Percentiles rank a stretch among this genome's conserved stretches.
Evolutionary conservation across 148 eudicot genomes (phyloP).

Genomic region (Rhododendron ovatum): DNA sequence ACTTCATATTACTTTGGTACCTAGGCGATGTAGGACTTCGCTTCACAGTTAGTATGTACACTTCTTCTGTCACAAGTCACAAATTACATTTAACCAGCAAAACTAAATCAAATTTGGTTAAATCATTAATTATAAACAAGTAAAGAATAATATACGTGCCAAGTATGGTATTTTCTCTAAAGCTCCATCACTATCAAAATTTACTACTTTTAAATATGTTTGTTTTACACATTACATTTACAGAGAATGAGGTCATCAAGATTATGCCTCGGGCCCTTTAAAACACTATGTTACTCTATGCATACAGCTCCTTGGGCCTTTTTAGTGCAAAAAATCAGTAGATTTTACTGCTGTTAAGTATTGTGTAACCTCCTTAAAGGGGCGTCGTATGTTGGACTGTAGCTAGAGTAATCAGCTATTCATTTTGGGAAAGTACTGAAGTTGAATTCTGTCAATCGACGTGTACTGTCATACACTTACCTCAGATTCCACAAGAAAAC

Average conservation of each 20-base stretch:
- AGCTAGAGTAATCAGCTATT: background rate
- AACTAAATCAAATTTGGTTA: background rate
- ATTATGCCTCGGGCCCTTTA: background rate
- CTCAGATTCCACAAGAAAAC: background rate
- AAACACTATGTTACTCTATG: background rate
- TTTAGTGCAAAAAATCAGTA: too few species aligned
- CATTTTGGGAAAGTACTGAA: background rate
- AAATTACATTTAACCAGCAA: background rate
- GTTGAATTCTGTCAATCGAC: background rate
- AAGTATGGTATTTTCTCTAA: background rate
- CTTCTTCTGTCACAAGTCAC: background rate
- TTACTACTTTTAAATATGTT: background rate
- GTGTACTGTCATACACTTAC: background rate
- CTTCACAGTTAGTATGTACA: background rate
- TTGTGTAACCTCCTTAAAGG: background rate
- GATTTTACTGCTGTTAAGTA: background rate
- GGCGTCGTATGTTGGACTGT: background rate
- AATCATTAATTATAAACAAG: background rate
- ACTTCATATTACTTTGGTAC: background rate
- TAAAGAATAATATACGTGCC: background rate
- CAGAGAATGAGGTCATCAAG: too few species aligned
- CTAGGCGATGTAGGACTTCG: background rate
- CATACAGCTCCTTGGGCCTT: background rate
- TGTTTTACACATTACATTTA: background rate
- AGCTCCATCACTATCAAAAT: background rate